Percentiles rank a stretch among this genome's conserved stretches.
Evolutionary conservation across 78 protist genomes (phyloP).

Genomic region (Pelomyxa schiedti): DNA sequence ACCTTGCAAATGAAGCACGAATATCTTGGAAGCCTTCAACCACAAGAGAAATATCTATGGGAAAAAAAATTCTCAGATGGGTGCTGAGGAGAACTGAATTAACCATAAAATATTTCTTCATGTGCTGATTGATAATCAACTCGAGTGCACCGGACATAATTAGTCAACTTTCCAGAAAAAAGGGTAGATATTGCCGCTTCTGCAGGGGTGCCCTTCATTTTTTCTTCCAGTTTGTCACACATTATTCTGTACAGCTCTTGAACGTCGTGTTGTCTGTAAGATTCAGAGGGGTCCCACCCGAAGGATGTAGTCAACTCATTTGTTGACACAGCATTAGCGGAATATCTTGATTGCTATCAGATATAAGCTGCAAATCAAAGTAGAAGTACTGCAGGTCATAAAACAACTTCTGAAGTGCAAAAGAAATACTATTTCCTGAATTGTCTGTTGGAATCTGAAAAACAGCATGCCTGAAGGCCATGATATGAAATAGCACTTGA

Average conservation of each 20-base stretch:
- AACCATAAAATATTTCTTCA: conserved; percentile 74
- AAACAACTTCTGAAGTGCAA: no score
- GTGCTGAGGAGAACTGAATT: no score
- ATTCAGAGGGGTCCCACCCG: conserved; percentile 87
- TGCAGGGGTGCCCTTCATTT: conserved; percentile 87
- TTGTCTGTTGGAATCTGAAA: conserved; percentile 1
- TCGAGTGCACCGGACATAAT: conserved; percentile 73
- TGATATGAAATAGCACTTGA: conserved; percentile 56
- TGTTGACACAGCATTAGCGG: conserved; percentile 52
- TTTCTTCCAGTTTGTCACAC: conserved; percentile 82
- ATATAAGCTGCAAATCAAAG: no score
- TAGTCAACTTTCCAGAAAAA: conserved; percentile 70
- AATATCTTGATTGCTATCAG: no score
- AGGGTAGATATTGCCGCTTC: conserved; percentile 75
- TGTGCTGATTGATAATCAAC: conserved; percentile 69
- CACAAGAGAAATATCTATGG: conserved; percentile 63
- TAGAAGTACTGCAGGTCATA: no score
- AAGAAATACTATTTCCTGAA: no score
- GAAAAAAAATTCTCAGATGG: no score
- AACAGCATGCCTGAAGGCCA: conserved; percentile 12
- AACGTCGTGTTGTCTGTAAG: conserved; percentile 94
- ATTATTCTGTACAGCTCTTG: conserved; percentile 92
- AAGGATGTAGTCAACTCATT: conserved; percentile 71
- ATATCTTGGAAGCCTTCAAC: conserved; percentile 67
- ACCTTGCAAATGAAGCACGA: conserved; percentile 57